Conservation (phyloP, 805 yeast genomes). For the Allodekkera sacchari region DNA sequence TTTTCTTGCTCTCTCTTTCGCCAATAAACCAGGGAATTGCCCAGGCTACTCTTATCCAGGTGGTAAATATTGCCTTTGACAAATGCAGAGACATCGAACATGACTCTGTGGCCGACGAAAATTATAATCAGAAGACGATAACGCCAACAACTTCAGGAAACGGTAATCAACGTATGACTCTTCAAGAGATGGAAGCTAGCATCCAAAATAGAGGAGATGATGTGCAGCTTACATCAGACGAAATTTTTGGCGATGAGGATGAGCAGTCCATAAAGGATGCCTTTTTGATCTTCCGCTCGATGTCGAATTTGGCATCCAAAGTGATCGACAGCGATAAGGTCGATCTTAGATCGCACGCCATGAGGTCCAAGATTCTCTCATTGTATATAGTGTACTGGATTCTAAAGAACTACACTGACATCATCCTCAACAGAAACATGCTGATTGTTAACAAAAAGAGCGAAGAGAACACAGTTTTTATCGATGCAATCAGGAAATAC, state of each 20-base stretch:
- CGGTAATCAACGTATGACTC: conserved; percentile 33
- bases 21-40: conserved; percentile 88
- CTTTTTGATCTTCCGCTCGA: conserved; percentile 83
- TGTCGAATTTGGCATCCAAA: conserved; percentile 89
- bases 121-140: neutral
- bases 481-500: conserved; percentile 78
- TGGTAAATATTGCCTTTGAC: conserved; percentile 78
- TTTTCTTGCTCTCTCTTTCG: conserved; percentile 75
- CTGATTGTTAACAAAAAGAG: conserved; percentile 42
- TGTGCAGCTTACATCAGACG: conserved; percentile 38
- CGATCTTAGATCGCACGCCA: conserved; percentile 85
- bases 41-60: conserved; percentile 89
- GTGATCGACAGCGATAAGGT: conserved; percentile 66
- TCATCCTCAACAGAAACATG: conserved; percentile 56
- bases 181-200: conserved; percentile 48
- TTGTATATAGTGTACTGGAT: conserved; percentile 83
- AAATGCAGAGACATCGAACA: conserved; percentile 31
- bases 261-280: conserved; percentile 83
- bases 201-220: conserved; percentile 40
- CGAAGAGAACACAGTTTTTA: conserved; percentile 51
- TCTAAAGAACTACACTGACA: conserved; percentile 74
- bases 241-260: conserved; percentile 42
- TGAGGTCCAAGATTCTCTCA: conserved; percentile 84
- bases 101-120: neutral
- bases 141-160: conserved; percentile 1